Conservation (phyloP, 202 grass and related monocot species). For the Tripidium arundinaceum region DNA sequence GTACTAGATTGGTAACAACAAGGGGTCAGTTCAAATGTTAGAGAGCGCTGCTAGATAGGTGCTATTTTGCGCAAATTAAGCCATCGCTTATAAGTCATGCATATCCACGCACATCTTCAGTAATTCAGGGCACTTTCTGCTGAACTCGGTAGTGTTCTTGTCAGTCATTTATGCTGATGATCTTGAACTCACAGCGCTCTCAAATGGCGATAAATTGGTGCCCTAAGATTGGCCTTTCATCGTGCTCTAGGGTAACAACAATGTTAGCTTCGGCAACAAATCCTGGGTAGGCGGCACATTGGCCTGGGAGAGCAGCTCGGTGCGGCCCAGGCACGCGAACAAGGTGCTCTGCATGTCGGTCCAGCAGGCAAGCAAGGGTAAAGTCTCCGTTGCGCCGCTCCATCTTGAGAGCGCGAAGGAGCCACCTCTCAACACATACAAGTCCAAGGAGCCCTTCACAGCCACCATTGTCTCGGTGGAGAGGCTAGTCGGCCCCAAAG, state of each 20-base stretch:
- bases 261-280: conserved; percentile 49
- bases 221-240: background rate
- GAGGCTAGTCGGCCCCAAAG: conserved; percentile 69
- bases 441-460: conserved; percentile 72
- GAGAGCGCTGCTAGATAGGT: background rate
- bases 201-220: background rate
- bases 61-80: background rate
- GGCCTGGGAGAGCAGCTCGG: conserved; percentile 25
- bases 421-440: conserved; percentile 84
- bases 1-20: background rate
- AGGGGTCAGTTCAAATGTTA: background rate
- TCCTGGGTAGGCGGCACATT: conserved; percentile 37
- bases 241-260: conserved; percentile 48
- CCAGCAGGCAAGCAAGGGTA: conserved; percentile 58
- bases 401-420: conserved; percentile 76
- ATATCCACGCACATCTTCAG: background rate
- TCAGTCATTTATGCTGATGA: background rate
- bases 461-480: conserved; percentile 78
- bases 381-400: conserved; percentile 51
- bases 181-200: background rate
- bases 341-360: conserved; percentile 54
- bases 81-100: background rate
- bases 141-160: background rate
- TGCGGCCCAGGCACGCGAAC: conserved; percentile 14
- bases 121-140: background rate